Evolutionary conservation across 768 basidiomycete genomes (phyloP), one percentile per base, ranked within the genome.

Genomic region (Boletus rubropictus): DNA sequence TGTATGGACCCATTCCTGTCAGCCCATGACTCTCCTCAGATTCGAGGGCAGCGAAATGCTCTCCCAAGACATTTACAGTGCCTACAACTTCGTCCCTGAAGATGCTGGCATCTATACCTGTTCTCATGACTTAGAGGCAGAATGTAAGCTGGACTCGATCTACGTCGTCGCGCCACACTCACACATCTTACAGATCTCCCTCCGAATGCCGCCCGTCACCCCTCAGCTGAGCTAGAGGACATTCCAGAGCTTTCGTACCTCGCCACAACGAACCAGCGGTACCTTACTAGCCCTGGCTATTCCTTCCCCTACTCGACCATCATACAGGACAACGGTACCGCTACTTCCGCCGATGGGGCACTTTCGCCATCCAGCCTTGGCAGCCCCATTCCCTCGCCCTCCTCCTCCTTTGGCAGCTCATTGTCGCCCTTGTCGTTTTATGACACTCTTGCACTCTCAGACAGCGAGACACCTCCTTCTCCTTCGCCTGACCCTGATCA

Each of bases 331-430:
- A 44, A 37, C n/a, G 14, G 17, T 8, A 3, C 33, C 4, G 15
- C 42, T 15, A 1, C n/a, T 9, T 15, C 39, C 12, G 2, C 17
- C 1, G 53, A 53, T 11, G 34, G 34, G 0, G 27, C 50, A 2
- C 61, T 54, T 15, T 49, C 54, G 1, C 52, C 56, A 0, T 46
- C 52, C 11, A 46, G 35, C 35, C 33, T 55, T 11, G 49, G 50
- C 18, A 57, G 52, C 20, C 40, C 61, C 25, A 21, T 29, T 4
- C 60, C 57, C 4, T 67, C 63, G 0, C 65, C 65, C 4, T n/a
- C 65, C 0, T 42, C 63, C 3, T 65, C 63, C 18, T 55, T 50
- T n/a, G 33, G 31, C 4, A 48, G 49, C 12, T 63, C 63, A 3
- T 18, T 58, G 7, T 67, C 64, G 1, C 65, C 63, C 3, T 40